Conservation (phyloP, 495 filamentous ascomycete genomes). For the Lasiosphaeria hispida region DNA sequence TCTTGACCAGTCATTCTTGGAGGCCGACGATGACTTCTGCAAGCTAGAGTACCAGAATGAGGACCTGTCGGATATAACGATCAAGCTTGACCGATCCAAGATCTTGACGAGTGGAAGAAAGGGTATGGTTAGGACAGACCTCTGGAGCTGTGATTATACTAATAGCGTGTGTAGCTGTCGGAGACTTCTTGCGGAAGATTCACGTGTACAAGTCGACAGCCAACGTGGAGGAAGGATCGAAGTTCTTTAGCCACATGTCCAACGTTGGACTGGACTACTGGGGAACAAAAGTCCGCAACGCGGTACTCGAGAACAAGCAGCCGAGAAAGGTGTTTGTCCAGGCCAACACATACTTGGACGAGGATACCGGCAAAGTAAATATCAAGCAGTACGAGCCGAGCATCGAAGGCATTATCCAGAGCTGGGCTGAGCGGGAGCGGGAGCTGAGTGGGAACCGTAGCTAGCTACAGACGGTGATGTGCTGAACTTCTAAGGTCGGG, state of each 20-base stretch:
- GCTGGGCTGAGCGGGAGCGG: constrained; percentile 80
- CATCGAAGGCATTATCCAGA: constrained; percentile 82
- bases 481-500: too few relatives aligned
- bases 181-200: constrained; percentile 84
- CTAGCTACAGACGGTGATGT: background rate
- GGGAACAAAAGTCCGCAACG: constrained; percentile 69
- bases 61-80: constrained; percentile 76
- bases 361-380: constrained; percentile 66
- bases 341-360: constrained; percentile 74
- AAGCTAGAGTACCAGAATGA: constrained; percentile 69
- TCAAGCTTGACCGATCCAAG: constrained; percentile 78
- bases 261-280: constrained; percentile 75
- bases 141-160: constrained; percentile 1
- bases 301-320: constrained; percentile 82
- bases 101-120: constrained; percentile 62
- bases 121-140: constrained; percentile 30
- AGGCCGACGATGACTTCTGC: constrained; percentile 78
- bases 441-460: constrained; percentile 70
- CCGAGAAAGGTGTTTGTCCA: constrained; percentile 96
- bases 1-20: constrained; percentile 68
- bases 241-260: constrained; percentile 81
- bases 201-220: constrained; percentile 92
- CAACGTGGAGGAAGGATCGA: constrained; percentile 69
- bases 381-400: constrained; percentile 89
- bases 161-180: constrained; percentile 60